Conservation (phyloP, 768 basidiomycete genomes). For the Suillus bovinus region DNA sequence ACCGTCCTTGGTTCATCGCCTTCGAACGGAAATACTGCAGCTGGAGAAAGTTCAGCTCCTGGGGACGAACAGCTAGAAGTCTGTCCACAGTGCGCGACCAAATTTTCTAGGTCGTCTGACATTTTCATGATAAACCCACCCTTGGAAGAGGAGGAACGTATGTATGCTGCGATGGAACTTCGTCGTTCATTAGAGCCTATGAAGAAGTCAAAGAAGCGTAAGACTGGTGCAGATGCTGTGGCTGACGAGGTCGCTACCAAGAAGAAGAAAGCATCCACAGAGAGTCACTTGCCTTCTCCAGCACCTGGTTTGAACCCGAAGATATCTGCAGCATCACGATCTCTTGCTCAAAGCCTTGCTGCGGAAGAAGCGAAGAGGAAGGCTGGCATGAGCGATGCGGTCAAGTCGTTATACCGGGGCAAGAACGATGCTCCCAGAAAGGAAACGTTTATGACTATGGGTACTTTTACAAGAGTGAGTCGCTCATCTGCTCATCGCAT, state of each 20-base stretch:
- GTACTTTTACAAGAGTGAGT: constrained; percentile 88
- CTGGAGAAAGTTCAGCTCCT: constrained; percentile 26
- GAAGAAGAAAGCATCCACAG: constrained; percentile 32
- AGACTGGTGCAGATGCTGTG: constrained; percentile 43
- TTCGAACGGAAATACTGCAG: constrained; percentile 21
- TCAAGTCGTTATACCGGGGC: constrained; percentile 73
- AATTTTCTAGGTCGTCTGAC: constrained; percentile 59
- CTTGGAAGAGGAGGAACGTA: constrained; percentile 60
- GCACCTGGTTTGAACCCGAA: constrained; percentile 43
- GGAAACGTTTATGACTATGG: constrained; percentile 90
- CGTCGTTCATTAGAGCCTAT: constrained; percentile 55
- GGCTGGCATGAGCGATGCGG: constrained; percentile 81
- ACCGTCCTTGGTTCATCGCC: constrained; percentile 42
- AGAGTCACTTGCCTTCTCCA: constrained; percentile 22
- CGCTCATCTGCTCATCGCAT: background rate
- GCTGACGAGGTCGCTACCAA: constrained; percentile 41
- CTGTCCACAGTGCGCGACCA: constrained; percentile 77
- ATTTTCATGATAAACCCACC: constrained; percentile 69
- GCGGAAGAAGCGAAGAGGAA: constrained; percentile 83
- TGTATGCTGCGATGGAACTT: constrained; percentile 57
- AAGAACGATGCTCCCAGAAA: constrained; percentile 60
- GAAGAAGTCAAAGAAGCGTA: constrained; percentile 60
- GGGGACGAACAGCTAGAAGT: constrained; percentile 46
- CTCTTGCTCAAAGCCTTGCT: constrained; percentile 71
- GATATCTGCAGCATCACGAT: constrained; percentile 58